These are phyloP conservation scores for Penicillium sp. DNA, from an alignment of 2,329 filamentous ascomycete genomes.

Conservation along the genomic window DNA sequence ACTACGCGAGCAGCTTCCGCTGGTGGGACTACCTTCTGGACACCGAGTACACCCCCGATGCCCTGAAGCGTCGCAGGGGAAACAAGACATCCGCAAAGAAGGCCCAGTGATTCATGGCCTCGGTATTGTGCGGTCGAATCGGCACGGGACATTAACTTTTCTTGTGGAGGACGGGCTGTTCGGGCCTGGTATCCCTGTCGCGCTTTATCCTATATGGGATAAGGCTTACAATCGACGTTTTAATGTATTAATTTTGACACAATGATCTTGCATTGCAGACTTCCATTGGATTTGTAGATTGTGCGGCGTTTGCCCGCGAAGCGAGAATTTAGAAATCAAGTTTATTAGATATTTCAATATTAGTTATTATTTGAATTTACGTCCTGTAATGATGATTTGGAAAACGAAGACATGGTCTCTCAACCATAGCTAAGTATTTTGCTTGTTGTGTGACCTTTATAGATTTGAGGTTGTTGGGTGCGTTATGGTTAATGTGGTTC, in stretches of 20 bases:
- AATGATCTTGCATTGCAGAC: not conserved
- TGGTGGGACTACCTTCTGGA: slow-evolving; percentile 97
- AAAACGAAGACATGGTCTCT: no score
- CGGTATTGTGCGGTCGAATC: not conserved
- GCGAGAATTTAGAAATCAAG: not conserved
- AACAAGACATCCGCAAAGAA: slow-evolving; percentile 30
- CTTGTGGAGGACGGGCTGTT: not conserved
- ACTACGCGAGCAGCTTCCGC: slow-evolving; percentile 95
- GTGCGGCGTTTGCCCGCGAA: not conserved
- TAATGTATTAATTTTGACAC: not conserved
- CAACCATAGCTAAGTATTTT: no score
- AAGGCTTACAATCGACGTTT: not conserved
- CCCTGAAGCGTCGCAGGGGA: slow-evolving; percentile 76
- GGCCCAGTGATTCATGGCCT: slow-evolving; percentile 18
- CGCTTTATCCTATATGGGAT: not conserved
- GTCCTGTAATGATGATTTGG: not conserved
- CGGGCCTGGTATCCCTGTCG: not conserved
- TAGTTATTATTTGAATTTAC: not conserved
- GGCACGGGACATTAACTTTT: not conserved
- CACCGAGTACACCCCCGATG: slow-evolving; percentile 86
- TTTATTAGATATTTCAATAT: no score
- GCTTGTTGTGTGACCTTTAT: no score
- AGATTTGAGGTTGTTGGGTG: no score
- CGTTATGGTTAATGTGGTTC: no score
- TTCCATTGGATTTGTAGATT: not conserved